Evolutionary conservation across 768 basidiomycete species (phyloP).

Genomic region (Mycena rosella): DNA sequence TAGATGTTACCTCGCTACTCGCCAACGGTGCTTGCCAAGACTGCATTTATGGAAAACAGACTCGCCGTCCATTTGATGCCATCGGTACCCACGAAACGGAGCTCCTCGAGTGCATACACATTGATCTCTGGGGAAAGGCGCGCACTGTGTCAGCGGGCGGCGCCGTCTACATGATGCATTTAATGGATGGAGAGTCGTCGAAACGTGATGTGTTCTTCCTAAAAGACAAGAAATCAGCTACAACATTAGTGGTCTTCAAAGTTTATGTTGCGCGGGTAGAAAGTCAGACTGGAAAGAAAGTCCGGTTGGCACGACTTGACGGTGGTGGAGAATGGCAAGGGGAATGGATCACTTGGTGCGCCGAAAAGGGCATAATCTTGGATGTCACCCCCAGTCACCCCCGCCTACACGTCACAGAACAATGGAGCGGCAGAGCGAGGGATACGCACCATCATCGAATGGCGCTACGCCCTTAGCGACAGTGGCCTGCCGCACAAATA

Average conservation of each 20-base stretch:
- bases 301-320: conserved; percentile 34
- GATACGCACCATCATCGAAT: neutral
- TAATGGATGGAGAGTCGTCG: neutral
- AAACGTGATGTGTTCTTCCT: neutral
- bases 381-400: neutral
- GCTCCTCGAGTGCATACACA: neutral
- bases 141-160: neutral
- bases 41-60: conserved; percentile 11
- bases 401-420: conserved; percentile 10
- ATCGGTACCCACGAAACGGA: neutral
- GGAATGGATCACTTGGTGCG: neutral
- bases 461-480: conserved; percentile 15
- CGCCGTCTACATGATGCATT: neutral
- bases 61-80: neutral
- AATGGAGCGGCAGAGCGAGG: conserved; percentile 17
- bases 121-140: neutral
- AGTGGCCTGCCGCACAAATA: conserved; percentile 17
- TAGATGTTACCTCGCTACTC: neutral
- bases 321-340: conserved; percentile 7
- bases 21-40: neutral
- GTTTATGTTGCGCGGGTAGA: neutral
- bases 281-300: neutral
- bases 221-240: neutral
- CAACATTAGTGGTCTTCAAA: neutral
- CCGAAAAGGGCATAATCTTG: conserved; percentile 10